These are phyloP conservation scores for Fusarium tuaranense DNA, from an alignment of 2,329 filamentous ascomycete species.

Conservation along the genomic window DNA sequence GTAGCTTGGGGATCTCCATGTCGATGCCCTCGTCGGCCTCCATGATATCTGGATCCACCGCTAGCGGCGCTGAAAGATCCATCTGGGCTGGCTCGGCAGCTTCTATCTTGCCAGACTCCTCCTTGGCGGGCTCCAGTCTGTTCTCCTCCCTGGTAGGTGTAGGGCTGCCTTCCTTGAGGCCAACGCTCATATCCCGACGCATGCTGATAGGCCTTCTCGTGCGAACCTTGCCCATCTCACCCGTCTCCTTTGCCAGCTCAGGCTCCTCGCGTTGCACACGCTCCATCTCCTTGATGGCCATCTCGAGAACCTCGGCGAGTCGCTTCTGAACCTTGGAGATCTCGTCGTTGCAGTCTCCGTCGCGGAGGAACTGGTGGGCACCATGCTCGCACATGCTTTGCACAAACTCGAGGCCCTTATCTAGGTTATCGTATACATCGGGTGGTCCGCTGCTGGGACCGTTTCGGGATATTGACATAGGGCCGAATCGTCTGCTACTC, in stretches of 20 bases:
- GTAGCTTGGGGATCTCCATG: constrained; percentile 52
- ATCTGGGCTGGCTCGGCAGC: constrained; percentile 31
- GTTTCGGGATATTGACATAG: constrained; percentile 44
- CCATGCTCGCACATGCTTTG: constrained; percentile 87
- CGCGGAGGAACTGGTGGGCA: constrained; percentile 89
- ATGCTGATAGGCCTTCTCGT: constrained; percentile 66
- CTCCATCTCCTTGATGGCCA: constrained; percentile 70
- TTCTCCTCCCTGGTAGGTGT: constrained; percentile 40
- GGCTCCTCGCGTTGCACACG: constrained; percentile 66
- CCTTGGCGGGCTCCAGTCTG: constrained; percentile 40
- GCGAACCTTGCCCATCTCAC: constrained; percentile 57
- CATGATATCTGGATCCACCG: constrained; percentile 48
- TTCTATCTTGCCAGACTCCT: constrained; percentile 42
- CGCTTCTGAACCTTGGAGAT: constrained; percentile 76
- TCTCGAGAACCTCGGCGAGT: constrained; percentile 71
- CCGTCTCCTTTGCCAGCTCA: constrained; percentile 53
- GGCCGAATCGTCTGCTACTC: constrained; percentile 51
- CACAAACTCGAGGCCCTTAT: constrained; percentile 82
- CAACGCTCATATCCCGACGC: constrained; percentile 57
- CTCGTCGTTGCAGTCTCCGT: constrained; percentile 85
- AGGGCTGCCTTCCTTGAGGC: constrained; percentile 44
- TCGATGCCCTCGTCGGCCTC: constrained; percentile 59
- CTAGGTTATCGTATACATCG: constrained; percentile 77
- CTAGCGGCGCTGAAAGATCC: constrained; percentile 43
- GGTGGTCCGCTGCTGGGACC: constrained; percentile 42